Evolutionary conservation across 345 rosid genomes (phyloP).

Genomic region (Firmiana major): DNA sequence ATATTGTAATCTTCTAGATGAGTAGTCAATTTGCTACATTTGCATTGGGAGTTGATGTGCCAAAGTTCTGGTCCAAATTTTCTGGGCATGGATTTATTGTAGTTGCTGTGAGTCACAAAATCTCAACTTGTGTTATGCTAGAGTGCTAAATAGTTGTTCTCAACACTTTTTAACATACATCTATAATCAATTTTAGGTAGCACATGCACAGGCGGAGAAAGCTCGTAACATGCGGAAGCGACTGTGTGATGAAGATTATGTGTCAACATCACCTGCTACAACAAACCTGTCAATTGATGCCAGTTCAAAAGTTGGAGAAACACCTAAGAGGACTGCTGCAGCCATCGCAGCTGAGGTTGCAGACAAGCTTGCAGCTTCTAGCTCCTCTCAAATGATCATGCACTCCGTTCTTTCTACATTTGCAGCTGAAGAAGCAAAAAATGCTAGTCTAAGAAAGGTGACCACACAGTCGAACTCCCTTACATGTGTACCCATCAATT

Average conservation of each 20-base stretch:
- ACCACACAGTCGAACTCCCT: constrained; percentile 30
- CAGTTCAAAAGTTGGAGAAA: constrained; percentile 40
- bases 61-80: not conserved
- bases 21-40: not conserved
- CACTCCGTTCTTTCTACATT: constrained; percentile 83
- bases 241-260: constrained; percentile 52
- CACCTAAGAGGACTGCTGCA: constrained; percentile 64
- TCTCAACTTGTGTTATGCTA: no score
- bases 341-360: constrained; percentile 96
- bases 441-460: constrained; percentile 38
- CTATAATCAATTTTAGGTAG: constrained; percentile 47
- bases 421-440: constrained; percentile 90
- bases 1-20: not conserved
- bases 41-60: not conserved
- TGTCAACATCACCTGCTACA: constrained; percentile 16
- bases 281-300: constrained; percentile 20
- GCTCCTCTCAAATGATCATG: constrained; percentile 91
- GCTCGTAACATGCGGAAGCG: constrained; percentile 61
- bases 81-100: not conserved
- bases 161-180: not conserved
- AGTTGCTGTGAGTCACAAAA: not conserved
- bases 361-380: constrained; percentile 81
- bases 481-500: constrained; percentile 15
- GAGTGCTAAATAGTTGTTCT: not conserved
- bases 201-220: constrained; percentile 73